These are phyloP conservation scores for Acanthamoeba royreba DNA, from an alignment of 208 protist species.

Conservation along the genomic window DNA sequence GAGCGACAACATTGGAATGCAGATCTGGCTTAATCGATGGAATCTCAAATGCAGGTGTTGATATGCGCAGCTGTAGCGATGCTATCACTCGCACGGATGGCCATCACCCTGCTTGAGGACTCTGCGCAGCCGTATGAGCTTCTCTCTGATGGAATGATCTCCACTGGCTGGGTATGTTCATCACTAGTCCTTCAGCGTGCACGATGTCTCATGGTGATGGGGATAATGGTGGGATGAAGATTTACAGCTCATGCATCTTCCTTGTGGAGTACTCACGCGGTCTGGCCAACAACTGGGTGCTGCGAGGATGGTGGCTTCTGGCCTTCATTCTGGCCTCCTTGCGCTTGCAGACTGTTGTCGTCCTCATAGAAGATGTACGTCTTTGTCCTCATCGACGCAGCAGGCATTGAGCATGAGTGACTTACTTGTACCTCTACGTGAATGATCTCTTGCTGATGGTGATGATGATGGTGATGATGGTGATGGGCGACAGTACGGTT, in stretches of 20 bases:
- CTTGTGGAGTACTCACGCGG: conserved; percentile 12
- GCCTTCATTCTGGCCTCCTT: background rate
- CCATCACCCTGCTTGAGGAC: background rate
- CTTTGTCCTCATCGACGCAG: background rate
- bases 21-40: too few relatives aligned
- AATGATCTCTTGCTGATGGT: too few relatives aligned
- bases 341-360: background rate
- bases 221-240: background rate
- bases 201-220: too few relatives aligned
- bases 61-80: background rate
- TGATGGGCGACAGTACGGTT: background rate
- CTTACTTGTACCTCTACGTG: background rate
- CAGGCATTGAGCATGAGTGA: background rate
- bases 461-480: too few relatives aligned
- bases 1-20: too few relatives aligned
- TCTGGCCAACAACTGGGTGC: background rate
- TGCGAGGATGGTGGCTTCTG: conserved; percentile 34
- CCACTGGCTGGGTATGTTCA: background rate
- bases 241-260: background rate
- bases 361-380: background rate
- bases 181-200: background rate
- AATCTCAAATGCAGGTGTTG: too few relatives aligned
- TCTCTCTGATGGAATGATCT: background rate
- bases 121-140: background rate
- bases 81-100: background rate